Conservation (phyloP, 345 rosid species). For the Chamaenerion angustifolium region DNA sequence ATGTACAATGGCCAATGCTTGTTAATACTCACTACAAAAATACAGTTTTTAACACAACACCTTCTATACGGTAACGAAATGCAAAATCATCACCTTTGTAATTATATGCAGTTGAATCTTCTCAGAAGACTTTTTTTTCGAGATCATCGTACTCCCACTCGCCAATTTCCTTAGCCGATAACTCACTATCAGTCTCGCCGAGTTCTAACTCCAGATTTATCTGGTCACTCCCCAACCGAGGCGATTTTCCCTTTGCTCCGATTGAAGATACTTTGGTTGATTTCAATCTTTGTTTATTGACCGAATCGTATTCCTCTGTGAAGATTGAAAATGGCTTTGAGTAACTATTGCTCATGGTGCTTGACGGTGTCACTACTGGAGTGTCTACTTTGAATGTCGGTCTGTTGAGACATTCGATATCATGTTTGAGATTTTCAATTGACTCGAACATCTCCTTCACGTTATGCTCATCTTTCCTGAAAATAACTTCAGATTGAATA, state of each 20-base stretch:
- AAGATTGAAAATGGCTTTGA: slow-evolving; percentile 12
- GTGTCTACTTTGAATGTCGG: slow-evolving; percentile 50
- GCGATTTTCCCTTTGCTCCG: slow-evolving; percentile 7
- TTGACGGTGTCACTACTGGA: slow-evolving; percentile 21
- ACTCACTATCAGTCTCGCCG: slow-evolving; percentile 24
- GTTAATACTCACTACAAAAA: no score
- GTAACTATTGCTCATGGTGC: slow-evolving; percentile 4
- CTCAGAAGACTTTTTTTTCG: slow-evolving; percentile 16
- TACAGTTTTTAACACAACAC: no score
- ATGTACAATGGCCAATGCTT: no score
- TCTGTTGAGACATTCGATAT: slow-evolving; percentile 56
- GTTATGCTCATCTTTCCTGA: slow-evolving; percentile 51
- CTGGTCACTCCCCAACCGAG: slow-evolving; percentile 13
- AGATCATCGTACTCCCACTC: slow-evolving; percentile 77
- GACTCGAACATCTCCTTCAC: slow-evolving; percentile 45
- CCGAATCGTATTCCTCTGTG: slow-evolving; percentile 4
- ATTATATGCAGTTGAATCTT: no score
- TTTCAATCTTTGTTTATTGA: slow-evolving; percentile 8
- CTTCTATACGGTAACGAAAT: no score
- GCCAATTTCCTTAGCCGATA: slow-evolving; percentile 37
- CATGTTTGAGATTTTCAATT: slow-evolving; percentile 39
- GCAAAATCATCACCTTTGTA: no score
- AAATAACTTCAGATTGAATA: slow-evolving; percentile 31
- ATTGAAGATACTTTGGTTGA: slow-evolving; percentile 9
- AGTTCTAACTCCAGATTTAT: slow-evolving; percentile 31